These are phyloP conservation scores for Saccharomyces eubayanus DNA, from an alignment of 805 yeast genomes.

Conservation along the genomic window DNA sequence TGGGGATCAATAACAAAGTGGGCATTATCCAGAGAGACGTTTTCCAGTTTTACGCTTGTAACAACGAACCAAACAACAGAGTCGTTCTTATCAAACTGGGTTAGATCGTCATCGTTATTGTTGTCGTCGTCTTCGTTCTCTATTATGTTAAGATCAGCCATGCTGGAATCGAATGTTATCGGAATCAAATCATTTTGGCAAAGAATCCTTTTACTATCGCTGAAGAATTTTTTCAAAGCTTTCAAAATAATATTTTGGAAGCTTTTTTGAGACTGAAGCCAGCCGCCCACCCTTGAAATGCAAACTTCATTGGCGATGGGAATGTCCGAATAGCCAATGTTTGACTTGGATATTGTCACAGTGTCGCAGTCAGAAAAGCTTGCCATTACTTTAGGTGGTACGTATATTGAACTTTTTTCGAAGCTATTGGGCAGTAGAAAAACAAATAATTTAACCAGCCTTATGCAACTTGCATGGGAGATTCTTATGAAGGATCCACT, in stretches of 20 bases:
- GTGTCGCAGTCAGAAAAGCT: slow-evolving; percentile 7
- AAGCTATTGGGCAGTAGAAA: slow-evolving; percentile 18
- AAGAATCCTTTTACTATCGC: slow-evolving; percentile 48
- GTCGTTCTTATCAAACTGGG: slow-evolving; percentile 40
- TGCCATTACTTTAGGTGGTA: slow-evolving; percentile 21
- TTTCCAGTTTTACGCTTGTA: slow-evolving; percentile 35
- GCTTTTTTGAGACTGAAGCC: slow-evolving; percentile 23
- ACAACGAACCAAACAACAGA: slow-evolving; percentile 81
- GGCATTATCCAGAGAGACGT: slow-evolving; percentile 8
- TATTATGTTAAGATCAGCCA: slow-evolving; percentile 11
- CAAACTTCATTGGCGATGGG: slow-evolving; percentile 20
- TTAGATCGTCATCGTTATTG: not conserved
- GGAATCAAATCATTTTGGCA: slow-evolving; percentile 64
- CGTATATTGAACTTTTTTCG: slow-evolving; percentile 9
- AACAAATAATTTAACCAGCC: slow-evolving; percentile 17
- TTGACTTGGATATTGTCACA: slow-evolving; percentile 7
- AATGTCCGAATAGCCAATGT: slow-evolving; percentile 2
- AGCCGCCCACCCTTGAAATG: slow-evolving; percentile 22
- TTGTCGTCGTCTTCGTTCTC: slow-evolving; percentile 1
- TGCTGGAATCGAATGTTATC: slow-evolving; percentile 52
- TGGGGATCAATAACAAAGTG: slow-evolving; percentile 51
- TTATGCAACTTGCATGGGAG: not conserved
- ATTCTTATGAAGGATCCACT: slow-evolving; percentile 21
- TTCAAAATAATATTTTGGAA: slow-evolving; percentile 37
- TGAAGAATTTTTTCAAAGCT: slow-evolving; percentile 56